A percentile compares a stretch with the other conserved stretches of the same genome.
phyloP scores from a whole-genome alignment of 768 basidiomycete genomes.

The Xerocomellus intermedius region DNA sequence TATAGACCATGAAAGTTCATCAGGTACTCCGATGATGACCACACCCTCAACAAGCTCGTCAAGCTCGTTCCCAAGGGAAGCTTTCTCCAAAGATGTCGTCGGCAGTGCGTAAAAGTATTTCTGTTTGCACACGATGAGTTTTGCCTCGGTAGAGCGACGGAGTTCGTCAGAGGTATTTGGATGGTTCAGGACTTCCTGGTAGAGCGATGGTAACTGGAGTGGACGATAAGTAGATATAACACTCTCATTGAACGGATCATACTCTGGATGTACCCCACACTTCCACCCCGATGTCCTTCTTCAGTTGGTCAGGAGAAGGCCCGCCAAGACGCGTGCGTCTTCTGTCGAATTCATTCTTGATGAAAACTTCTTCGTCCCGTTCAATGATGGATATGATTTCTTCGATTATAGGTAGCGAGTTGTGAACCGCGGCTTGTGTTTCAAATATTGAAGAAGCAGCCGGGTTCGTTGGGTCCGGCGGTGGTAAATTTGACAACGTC shows the following conservation, averaged over 20 bases:
- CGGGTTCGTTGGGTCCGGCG: slow-evolving; percentile 76
- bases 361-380: slow-evolving; percentile 52
- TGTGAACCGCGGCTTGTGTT: slow-evolving; percentile 61
- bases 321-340: slow-evolving; percentile 77
- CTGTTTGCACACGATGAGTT: slow-evolving; percentile 65
- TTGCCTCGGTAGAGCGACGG: slow-evolving; percentile 75
- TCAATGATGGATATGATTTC: slow-evolving; percentile 70
- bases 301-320: slow-evolving; percentile 54
- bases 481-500: slow-evolving; percentile 63
- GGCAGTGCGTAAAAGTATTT: slow-evolving; percentile 63
- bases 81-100: slow-evolving; percentile 41
- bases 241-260: slow-evolving; percentile 6
- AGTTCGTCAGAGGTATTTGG: slow-evolving; percentile 74
- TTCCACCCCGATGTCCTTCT: slow-evolving; percentile 65
- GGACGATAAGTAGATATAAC: slow-evolving; percentile 9
- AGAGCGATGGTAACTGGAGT: slow-evolving; percentile 64
- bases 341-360: slow-evolving; percentile 71
- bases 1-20: slow-evolving; percentile 81
- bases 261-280: slow-evolving; percentile 63
- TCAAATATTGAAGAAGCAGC: slow-evolving; percentile 54
- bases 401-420: slow-evolving; percentile 68
- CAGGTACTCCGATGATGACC: slow-evolving; percentile 70
- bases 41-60: slow-evolving; percentile 72
- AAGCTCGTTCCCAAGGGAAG: slow-evolving; percentile 54
- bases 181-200: slow-evolving; percentile 79